Evolutionary conservation across 1,284 basidiomycete genomes (phyloP).

Genomic region (Baeospora myosura): DNA sequence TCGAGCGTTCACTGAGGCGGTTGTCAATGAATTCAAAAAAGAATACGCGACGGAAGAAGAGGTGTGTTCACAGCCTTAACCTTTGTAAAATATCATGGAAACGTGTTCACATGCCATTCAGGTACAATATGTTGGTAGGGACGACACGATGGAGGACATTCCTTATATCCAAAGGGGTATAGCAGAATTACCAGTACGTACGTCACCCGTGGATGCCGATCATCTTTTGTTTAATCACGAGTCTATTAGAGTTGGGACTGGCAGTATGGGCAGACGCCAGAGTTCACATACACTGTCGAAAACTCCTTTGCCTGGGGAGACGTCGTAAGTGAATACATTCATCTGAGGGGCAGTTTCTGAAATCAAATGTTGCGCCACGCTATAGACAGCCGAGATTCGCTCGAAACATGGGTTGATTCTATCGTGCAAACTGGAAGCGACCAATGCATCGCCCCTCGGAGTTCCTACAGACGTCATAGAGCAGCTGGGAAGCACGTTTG

Average conservation of each 20-base stretch:
- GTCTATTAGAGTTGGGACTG: slow-evolving; percentile 86
- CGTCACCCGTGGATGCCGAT: neutral
- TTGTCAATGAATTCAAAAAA: slow-evolving; percentile 64
- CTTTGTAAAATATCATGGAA: neutral
- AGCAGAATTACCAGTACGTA: slow-evolving; percentile 60
- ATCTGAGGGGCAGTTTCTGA: neutral
- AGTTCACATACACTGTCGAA: slow-evolving; percentile 65
- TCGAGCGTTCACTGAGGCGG: slow-evolving; percentile 62
- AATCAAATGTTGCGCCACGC: neutral
- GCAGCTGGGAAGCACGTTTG: slow-evolving; percentile 20
- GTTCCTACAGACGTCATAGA: neutral
- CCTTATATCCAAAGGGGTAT: slow-evolving; percentile 62
- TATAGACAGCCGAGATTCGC: slow-evolving; percentile 39
- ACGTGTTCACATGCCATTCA: slow-evolving; percentile 8
- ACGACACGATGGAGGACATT: slow-evolving; percentile 35
- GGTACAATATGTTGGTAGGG: slow-evolving; percentile 35
- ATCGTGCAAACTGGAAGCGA: slow-evolving; percentile 34
- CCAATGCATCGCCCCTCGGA: slow-evolving; percentile 17
- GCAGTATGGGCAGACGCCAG: slow-evolving; percentile 91
- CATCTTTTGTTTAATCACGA: neutral
- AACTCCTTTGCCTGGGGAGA: slow-evolving; percentile 52
- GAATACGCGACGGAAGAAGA: slow-evolving; percentile 43
- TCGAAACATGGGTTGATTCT: slow-evolving; percentile 60
- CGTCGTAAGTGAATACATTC: slow-evolving; percentile 37
- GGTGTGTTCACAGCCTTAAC: neutral